phyloP scores from a whole-genome alignment of 371 early-diverging fungal genomes.

The Mortierella sp. region DNA sequence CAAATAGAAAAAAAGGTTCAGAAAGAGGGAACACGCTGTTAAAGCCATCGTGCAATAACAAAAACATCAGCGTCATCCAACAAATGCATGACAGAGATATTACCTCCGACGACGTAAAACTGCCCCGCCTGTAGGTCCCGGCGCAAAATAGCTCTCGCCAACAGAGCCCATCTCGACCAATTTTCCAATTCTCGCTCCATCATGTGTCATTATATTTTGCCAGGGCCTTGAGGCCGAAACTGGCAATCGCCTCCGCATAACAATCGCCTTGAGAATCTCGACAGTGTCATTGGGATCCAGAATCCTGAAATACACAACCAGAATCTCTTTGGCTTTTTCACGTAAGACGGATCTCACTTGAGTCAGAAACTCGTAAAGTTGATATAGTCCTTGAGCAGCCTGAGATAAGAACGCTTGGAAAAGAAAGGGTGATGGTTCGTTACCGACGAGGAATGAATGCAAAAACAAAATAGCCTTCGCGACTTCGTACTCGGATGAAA shows the following conservation, averaged over 20 bases:
- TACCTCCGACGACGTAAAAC: conserved; percentile 62
- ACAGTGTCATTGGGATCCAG: conserved; percentile 62
- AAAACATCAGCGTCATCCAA: too few relatives aligned
- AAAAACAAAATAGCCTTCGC: conserved; percentile 59
- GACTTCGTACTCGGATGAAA: conserved; percentile 61
- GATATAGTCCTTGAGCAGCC: conserved; percentile 69
- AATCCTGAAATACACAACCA: conserved; percentile 68
- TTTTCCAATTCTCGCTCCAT: conserved; percentile 21
- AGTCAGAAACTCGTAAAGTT: conserved; percentile 68
- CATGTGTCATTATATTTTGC: conserved; percentile 17
- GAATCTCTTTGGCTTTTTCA: conserved; percentile 63
- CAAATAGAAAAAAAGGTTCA: neutral
- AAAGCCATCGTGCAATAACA: neutral
- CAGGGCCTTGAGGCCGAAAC: conserved; percentile 29
- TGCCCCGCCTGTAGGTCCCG: conserved; percentile 67
- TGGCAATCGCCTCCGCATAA: conserved; percentile 59
- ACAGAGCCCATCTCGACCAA: conserved; percentile 58
- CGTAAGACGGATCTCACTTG: conserved; percentile 65
- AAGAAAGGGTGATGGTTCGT: conserved; percentile 73
- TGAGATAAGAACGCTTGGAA: conserved; percentile 66
- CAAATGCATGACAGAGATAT: neutral
- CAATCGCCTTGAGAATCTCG: conserved; percentile 64
- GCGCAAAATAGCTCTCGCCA: conserved; percentile 70
- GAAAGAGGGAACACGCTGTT: neutral
- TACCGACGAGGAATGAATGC: conserved; percentile 70